phyloP scores from a whole-genome alignment of 768 basidiomycete genomes.

The Paxillus ammoniavirescens region DNA sequence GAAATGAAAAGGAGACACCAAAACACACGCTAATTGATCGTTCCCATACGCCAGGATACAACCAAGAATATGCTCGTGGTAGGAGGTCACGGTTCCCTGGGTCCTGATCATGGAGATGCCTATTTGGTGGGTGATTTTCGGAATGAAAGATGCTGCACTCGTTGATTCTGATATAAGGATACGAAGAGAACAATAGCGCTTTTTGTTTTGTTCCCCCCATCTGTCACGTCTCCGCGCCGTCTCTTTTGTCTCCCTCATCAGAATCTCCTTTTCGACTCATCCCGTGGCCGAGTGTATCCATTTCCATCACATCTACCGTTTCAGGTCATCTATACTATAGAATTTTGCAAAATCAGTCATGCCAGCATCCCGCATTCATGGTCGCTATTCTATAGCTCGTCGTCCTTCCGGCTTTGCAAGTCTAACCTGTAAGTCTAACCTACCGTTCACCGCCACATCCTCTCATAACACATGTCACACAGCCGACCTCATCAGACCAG shows the following conservation, averaged over 20 bases:
- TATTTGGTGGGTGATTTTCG: neutral
- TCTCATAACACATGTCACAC: slow-evolving; percentile 22
- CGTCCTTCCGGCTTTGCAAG: slow-evolving; percentile 40
- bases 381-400: slow-evolving; percentile 34
- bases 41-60: neutral
- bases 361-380: slow-evolving; percentile 18
- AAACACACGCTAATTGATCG: neutral
- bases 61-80: neutral
- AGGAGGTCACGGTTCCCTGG: slow-evolving; percentile 3
- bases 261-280: slow-evolving; percentile 1
- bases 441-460: neutral
- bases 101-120: slow-evolving; percentile 5
- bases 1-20: neutral
- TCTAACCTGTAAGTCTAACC: slow-evolving; percentile 13
- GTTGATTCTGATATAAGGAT: slow-evolving; percentile 20
- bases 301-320: slow-evolving; percentile 21
- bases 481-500: slow-evolving; percentile 46
- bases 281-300: slow-evolving; percentile 29
- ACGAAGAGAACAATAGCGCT: slow-evolving; percentile 24
- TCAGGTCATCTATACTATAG: slow-evolving; percentile 2
- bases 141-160: neutral
- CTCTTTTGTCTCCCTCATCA: slow-evolving; percentile 23
- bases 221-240: neutral
- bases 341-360: neutral
- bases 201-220: slow-evolving; percentile 14